Evolutionary conservation across 208 protist genomes (phyloP), one percentile per base, ranked within the genome.

Genomic region (Leishmania major): DNA sequence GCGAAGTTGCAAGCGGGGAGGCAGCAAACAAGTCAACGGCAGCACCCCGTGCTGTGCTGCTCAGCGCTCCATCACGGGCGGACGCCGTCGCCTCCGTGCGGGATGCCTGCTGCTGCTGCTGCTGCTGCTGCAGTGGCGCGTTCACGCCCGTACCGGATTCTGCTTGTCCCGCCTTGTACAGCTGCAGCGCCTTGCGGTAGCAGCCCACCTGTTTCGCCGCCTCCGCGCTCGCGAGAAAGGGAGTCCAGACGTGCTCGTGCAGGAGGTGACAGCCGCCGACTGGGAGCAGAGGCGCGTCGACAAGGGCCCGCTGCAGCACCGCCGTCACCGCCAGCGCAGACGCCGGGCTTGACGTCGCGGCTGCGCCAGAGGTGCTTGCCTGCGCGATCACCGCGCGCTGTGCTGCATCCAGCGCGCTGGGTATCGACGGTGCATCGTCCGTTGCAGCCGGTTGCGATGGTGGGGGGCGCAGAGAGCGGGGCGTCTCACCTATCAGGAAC

Each of bases 281-380:
- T 1, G 91, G 89, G 45, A 92, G 88, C 70, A 94, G 86, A 71
- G 92, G 88, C 2, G 83, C 78, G 75, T 95, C 92, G 25, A 94
- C 85, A 7, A 96, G 55, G 19, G 88, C 81, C 7, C 87, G 86
- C 79, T 91, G 89, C 47, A 96, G 69, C 45, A 87, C 37, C 19
- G 79, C 82, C 35, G 74, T 85, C 17, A 71, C 82, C 22, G 75
- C 83, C n/a, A 72, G 55, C 35, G 72, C 55, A 25, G 28, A 43
- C 43, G 74, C 75, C 11, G 75, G 40, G 62, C 31, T 71, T 13
- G 35, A 45, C 22, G 47, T 75, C 2, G 59, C 35, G 8, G 57
- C 75, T 35, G 25, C 73, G 62, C 77, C 77, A 17, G 60, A 47
- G 6, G 35, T 35, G n/a, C 47, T 43, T 7, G 73, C 49, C 28